Conservation (phyloP, 352 stramenopile species). For the Chrysophaeum taylorii region DNA sequence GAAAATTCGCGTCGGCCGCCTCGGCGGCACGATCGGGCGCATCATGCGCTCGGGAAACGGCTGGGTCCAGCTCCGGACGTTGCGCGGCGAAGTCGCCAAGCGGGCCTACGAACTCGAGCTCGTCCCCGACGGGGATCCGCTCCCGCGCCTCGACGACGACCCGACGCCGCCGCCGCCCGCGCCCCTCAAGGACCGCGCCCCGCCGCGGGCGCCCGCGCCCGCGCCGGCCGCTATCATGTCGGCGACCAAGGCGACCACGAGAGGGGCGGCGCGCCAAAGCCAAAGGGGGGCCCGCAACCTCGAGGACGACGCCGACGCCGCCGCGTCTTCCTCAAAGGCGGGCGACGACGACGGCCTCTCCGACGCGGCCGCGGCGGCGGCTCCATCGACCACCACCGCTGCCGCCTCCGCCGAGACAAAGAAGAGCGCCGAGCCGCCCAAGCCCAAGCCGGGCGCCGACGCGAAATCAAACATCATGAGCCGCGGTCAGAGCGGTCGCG, state of each 20-base stretch:
- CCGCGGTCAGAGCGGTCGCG: neutral
- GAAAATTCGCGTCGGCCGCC: conserved; percentile 21
- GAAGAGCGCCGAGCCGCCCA: neutral
- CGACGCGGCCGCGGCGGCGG: too few species aligned
- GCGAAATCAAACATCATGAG: neutral
- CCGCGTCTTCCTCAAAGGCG: too few species aligned
- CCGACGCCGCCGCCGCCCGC: neutral
- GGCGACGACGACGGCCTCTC: too few species aligned
- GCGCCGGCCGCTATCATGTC: neutral
- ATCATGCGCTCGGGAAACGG: conserved; percentile 31
- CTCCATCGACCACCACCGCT: too few species aligned
- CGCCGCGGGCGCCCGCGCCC: neutral
- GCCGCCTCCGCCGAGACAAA: too few species aligned
- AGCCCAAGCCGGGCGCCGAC: neutral
- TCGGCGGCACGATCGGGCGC: conserved; percentile 22
- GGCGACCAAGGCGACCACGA: neutral
- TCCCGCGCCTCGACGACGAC: neutral
- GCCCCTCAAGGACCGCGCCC: neutral
- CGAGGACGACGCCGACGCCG: neutral
- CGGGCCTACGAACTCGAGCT: conserved; percentile 30
- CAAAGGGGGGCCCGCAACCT: neutral
- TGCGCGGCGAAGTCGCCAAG: conserved; percentile 28
- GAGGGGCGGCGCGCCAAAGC: neutral
- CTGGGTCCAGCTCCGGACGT: conserved; percentile 33
- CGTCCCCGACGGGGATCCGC: neutral